phyloP scores from a whole-genome alignment of 2,329 filamentous ascomycete genomes.

The Ilyonectria sp. region DNA sequence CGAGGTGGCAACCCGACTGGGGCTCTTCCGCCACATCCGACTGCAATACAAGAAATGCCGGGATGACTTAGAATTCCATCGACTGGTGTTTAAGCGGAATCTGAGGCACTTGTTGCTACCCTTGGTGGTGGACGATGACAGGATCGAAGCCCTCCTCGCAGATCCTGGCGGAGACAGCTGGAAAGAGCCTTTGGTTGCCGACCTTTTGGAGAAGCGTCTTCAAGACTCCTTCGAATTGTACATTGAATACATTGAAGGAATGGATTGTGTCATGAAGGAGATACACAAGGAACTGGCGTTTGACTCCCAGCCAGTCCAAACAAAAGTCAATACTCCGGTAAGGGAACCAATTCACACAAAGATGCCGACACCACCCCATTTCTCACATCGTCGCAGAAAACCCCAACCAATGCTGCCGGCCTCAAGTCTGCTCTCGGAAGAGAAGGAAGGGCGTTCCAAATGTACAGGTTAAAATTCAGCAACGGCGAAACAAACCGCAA shows the following conservation, averaged over 20 bases:
- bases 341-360: constrained; percentile 5
- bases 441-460: constrained; percentile 30
- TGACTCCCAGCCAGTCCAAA: constrained; percentile 29
- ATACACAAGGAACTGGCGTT: constrained; percentile 41
- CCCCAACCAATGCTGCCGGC: neutral
- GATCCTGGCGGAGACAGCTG: constrained; percentile 38
- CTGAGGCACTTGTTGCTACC: constrained; percentile 43
- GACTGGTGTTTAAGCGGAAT: constrained; percentile 32
- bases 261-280: constrained; percentile 31
- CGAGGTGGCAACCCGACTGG: constrained; percentile 19
- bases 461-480: constrained; percentile 44
- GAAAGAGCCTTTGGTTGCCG: constrained; percentile 32
- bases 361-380: neutral
- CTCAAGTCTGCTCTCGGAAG: constrained; percentile 11
- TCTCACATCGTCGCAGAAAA: neutral
- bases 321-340: constrained; percentile 28
- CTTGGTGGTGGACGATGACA: constrained; percentile 34
- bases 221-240: constrained; percentile 37
- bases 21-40: constrained; percentile 19
- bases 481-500: constrained; percentile 37
- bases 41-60: constrained; percentile 25
- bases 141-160: constrained; percentile 34
- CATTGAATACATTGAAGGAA: constrained; percentile 29
- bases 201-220: constrained; percentile 33
- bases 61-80: constrained; percentile 38